Evolutionary conservation across 148 eudicot genomes (phyloP), one percentile per base, ranked within the genome.

Genomic region (Dianthus caryophyllus): DNA sequence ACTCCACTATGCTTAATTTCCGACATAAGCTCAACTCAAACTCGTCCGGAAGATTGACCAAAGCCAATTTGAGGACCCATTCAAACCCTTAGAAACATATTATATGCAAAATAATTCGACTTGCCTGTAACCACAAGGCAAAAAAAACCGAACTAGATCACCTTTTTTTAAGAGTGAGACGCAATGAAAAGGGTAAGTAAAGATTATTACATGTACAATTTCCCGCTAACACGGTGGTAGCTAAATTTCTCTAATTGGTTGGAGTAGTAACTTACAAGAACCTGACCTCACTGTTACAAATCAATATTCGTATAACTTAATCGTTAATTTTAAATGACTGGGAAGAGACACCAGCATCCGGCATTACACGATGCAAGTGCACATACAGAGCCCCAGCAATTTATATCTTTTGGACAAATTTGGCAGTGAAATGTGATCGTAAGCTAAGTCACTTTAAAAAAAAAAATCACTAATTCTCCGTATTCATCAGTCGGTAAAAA

Each of bases 141-240:
- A n/a, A n/a, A n/a, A 58, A 29, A 12, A 48, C 41, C 25, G n/a
- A 73, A 66, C 59, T 36, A 36, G 25, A 55, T 72, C 50, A 65
- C 70, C 58, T 47, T n/a, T n/a, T n/a, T n/a, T 25, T 18, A 66
- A 47, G n/a, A 49, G 66, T 38, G 60, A 21, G 39, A 39, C 7
- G 56, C 60, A 9, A 73, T 36, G 2, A 1, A 61, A 22, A 10
- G 38, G n/a, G 27, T 47, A 59, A 51, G 26, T 25, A 60, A 67
- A 26, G 21, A 54, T 11, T 44, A 25, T 48, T 74, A 44, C 67
- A 74, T 74, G 77, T 74, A 75, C 74, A 75, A 65, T 59, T n/a
- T 25, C 51, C 55, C 44, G 9, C 18, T n/a, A 55, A 57, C 47
- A 57, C 5, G 39, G 55, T 64, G 70, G 50, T 62, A 17, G 64